These are phyloP conservation scores for Aethionema arabicum DNA, from an alignment of 345 rosid species.

Conservation along the genomic window DNA sequence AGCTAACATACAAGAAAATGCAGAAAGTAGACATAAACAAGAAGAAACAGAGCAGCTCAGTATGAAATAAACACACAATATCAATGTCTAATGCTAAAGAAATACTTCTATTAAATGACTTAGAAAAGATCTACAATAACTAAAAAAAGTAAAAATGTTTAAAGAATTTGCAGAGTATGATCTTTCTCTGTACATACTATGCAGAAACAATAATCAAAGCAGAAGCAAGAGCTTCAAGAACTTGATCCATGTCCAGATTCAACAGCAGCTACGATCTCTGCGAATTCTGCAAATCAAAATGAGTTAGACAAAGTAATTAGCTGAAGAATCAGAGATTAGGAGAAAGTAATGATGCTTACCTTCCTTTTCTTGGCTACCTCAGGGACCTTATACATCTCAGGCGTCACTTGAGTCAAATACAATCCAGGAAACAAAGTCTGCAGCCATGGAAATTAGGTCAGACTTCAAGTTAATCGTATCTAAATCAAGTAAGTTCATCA, in stretches of 20 bases:
- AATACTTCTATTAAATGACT: too few species aligned
- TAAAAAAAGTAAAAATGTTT: background rate
- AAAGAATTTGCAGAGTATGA: constrained; percentile 12
- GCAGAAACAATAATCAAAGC: constrained; percentile 24
- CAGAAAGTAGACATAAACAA: too few species aligned
- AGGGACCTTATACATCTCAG: constrained; percentile 66
- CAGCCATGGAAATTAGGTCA: constrained; percentile 7
- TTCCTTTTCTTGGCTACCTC: constrained; percentile 52
- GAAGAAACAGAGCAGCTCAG: too few species aligned
- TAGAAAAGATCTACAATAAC: too few species aligned
- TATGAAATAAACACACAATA: too few species aligned
- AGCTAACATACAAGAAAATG: too few species aligned
- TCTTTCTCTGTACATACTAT: constrained; percentile 21
- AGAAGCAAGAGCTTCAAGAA: constrained; percentile 28
- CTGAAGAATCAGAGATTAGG: background rate
- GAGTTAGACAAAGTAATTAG: constrained; percentile 5
- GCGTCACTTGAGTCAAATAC: constrained; percentile 75
- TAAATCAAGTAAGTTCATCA: background rate
- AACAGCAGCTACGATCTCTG: constrained; percentile 32
- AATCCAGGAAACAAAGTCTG: constrained; percentile 75
- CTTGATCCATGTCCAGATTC: constrained; percentile 25
- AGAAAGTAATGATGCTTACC: constrained; percentile 34
- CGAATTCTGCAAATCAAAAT: background rate
- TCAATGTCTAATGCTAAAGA: too few species aligned
- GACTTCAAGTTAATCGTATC: constrained; percentile 13